phyloP scores from a whole-genome alignment of 2,329 filamentous ascomycete genomes.

The Samsoniella hepiali region DNA sequence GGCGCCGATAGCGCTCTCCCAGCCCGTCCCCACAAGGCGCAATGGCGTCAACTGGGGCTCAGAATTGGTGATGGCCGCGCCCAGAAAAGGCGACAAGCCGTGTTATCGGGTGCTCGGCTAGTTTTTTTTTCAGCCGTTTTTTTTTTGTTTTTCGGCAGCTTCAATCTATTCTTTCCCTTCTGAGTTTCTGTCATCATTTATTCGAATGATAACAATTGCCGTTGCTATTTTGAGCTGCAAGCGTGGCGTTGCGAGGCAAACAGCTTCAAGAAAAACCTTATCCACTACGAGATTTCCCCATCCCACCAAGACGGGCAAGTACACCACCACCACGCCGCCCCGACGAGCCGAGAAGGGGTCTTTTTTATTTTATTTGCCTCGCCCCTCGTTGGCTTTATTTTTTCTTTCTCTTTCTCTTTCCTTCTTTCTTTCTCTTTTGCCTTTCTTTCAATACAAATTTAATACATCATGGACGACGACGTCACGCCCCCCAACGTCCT shows the following conservation, averaged over 20 bases:
- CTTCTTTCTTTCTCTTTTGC: neutral
- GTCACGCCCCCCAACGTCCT: constrained; percentile 43
- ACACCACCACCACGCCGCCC: neutral
- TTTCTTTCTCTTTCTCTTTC: neutral
- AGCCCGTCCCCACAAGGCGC: constrained; percentile 21
- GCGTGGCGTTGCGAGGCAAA: neutral
- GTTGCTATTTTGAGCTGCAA: neutral
- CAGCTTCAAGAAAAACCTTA: neutral
- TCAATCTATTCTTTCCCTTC: too few species aligned
- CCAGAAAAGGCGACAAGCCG: neutral
- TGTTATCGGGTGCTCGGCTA: constrained; percentile 15
- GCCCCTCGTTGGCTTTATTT: neutral
- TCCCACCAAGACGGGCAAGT: constrained; percentile 15
- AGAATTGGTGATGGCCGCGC: constrained; percentile 13
- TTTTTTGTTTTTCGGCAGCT: neutral
- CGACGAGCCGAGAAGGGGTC: constrained; percentile 11
- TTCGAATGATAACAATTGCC: neutral
- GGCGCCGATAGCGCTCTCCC: constrained; percentile 23
- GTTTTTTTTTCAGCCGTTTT: constrained; percentile 21
- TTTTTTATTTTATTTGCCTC: neutral
- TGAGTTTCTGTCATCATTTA: too few species aligned
- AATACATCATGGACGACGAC: constrained; percentile 4
- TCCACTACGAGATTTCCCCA: neutral
- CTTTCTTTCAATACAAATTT: neutral
- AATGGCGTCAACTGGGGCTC: constrained; percentile 35